Base-by-base conservation (phyloP, 352 stramenopile genomes). In the Pythium angustatum region DNA sequence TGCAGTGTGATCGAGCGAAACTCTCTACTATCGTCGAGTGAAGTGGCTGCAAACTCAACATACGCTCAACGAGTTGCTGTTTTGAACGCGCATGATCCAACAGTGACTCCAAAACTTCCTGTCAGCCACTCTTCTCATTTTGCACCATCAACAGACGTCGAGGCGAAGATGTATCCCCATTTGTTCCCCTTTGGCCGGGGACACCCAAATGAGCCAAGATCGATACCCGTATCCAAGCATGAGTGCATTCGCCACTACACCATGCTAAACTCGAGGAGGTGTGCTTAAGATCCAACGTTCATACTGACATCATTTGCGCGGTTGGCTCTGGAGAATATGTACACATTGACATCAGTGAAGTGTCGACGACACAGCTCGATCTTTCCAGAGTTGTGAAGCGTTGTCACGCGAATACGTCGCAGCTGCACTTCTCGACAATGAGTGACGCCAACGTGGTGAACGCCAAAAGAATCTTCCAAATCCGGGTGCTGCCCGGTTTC, bases 271-370 rank as follows among this genome's bases (percentile, higher is more conserved):
- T 60, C 53, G 3, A 4, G 53, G 21, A 9, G 14, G 21, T 60
- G 49, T 24, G 53, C 53, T 15, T 24, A 49, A 50, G 33, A 60
- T 30, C 34, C 53, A 34, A 60, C 53, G 14, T 60, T 60, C 31
- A 10, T 60, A 21, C 24, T 60, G 26, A 60, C 53, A 5, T 31
- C 36, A 19, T 60, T 60, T 24, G 31, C 22, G 36, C 53, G 53
- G 22, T 26, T 60, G 9, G 38, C 53, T 22, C 33, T 60, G 14
- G 34, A 60, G 38, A 60, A 60, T 9, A 60, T 50, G 53, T 60
- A 60, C 36, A 60, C 34, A 7, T 36, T 60, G 2, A 50, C 53
- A 4, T 12, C 53, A 8, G 38, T 60, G 5, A 60, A 60, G 34
- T 50, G 53, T 36, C 33, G 15, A 30, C n/a, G 53, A 31, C 38